Conservation (phyloP, 768 basidiomycete genomes). For the Kwoniella bestiolae region DNA sequence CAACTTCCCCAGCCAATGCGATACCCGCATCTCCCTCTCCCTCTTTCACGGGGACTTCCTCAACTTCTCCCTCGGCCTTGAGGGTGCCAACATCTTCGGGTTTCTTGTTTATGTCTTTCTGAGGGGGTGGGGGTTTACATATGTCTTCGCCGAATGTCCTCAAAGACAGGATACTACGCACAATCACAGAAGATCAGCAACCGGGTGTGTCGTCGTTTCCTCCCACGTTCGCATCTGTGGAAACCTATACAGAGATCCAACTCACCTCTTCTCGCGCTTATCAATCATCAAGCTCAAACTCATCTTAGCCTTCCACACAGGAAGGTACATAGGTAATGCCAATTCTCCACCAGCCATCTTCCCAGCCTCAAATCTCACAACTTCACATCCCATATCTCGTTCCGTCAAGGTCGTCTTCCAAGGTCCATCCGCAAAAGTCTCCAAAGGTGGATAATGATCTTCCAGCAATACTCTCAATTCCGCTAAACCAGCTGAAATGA, state of each 20-base stretch:
- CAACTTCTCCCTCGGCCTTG: slow-evolving; percentile 8
- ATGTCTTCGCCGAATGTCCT: slow-evolving; percentile 83
- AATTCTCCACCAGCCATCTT: slow-evolving; percentile 64
- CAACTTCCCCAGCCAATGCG: slow-evolving; percentile 23
- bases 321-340: slow-evolving; percentile 78
- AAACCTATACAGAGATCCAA: too few species aligned
- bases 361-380: slow-evolving; percentile 71
- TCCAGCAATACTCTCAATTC: slow-evolving; percentile 71
- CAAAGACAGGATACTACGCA: slow-evolving; percentile 76
- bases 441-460: slow-evolving; percentile 75
- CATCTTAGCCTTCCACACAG: slow-evolving; percentile 90
- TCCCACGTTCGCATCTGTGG: too few species aligned
- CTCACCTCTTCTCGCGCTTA: slow-evolving; percentile 91
- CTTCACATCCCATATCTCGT: slow-evolving; percentile 61
- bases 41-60: slow-evolving; percentile 9
- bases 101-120: slow-evolving; percentile 11
- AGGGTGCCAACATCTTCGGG: slow-evolving; percentile 1
- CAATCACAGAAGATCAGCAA: neutral
- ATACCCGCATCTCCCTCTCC: slow-evolving; percentile 12
- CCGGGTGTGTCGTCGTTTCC: too few species aligned
- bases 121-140: slow-evolving; percentile 58
- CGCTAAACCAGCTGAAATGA: slow-evolving; percentile 66
- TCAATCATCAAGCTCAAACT: slow-evolving; percentile 92
- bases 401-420: slow-evolving; percentile 61
- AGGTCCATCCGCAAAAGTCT: slow-evolving; percentile 39